Base-by-base conservation (phyloP, 73 alveolate species). In the Tetrahymena elliotti region DNA sequence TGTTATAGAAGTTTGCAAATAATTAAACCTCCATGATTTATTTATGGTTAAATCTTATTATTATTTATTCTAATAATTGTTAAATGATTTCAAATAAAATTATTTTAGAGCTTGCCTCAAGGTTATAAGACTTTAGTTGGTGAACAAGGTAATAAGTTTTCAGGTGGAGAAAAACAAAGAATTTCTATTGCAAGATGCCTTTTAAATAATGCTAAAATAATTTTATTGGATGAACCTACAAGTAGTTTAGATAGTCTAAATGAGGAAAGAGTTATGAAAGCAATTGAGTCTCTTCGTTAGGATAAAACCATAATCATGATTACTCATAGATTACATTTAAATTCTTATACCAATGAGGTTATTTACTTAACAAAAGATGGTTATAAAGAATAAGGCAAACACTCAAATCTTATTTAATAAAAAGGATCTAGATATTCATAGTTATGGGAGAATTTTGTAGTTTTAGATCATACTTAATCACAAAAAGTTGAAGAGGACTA, bases 151-250 rank as follows among this genome's bases (percentile, higher is more conserved):
- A n/a, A 39, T 94, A 94, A 94, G 94, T 96, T 98, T 37, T 97
- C 99, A 52, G 99, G 99, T 6, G 99, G 99, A 15, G 99, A 98
- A 95, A 95, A 97, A 41, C 96, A 98, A 93, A 84, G 99, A 52
- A 82, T 98, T 2, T 94, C 97, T 20, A 97, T 98, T 0, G 99
- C 99, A 20, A 97, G 99, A 96, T 98, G 98, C 54, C 93, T 98
- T 27, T 94, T 98, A 38, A 97, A 97, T 95, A 97, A 97, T 35
- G 97, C 99, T 2, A 94, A 97, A 54, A 97, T 98, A 47, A 95
- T 95, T 93, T 93, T 98, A 8, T 95, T 98, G 7, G 99, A 98
- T 97, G 99, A 98, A 93, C 99, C 99, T 16, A 98, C 99, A 20
- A 96, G 98, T 31, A 98, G 98, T 24, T 93, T 98, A 36, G 99